These are phyloP conservation scores for Panaeolus papilionaceus DNA, from an alignment of 768 basidiomycete species.

Conservation along the genomic window DNA sequence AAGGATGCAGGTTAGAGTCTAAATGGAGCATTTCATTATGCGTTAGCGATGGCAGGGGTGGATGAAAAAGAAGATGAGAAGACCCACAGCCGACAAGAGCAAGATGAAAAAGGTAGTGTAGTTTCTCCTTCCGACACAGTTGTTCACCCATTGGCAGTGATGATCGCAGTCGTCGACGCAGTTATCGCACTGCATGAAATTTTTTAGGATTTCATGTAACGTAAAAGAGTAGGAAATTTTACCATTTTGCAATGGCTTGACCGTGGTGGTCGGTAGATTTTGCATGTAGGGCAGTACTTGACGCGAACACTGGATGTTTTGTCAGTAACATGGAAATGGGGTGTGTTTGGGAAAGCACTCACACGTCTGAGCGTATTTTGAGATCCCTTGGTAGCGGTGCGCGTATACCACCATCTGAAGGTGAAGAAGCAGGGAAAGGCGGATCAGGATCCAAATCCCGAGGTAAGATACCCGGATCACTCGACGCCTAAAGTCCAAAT, in stretches of 20 bases:
- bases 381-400: conserved; percentile 83
- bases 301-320: conserved; percentile 72
- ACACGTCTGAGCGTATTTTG: conserved; percentile 80
- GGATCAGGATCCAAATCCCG: conserved; percentile 87
- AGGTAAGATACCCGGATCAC: conserved; percentile 90
- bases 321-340: conserved; percentile 11
- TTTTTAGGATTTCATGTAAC: conserved; percentile 14
- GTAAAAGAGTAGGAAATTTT: conserved; percentile 28
- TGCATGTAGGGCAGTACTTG: conserved; percentile 94
- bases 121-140: conserved; percentile 94
- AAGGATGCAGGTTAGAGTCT: conserved; percentile 79
- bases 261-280: conserved; percentile 90
- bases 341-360: conserved; percentile 35
- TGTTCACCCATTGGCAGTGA: conserved; percentile 92
- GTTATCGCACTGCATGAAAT: conserved; percentile 80
- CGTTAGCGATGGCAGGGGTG: conserved; percentile 7
- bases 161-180: conserved; percentile 97
- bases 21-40: conserved; percentile 15
- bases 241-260: conserved; percentile 97
- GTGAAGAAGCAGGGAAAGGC: conserved; percentile 68
- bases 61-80: conserved; percentile 16
- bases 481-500: conserved; percentile 58
- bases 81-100: conserved; percentile 75
- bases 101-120: conserved; percentile 93
- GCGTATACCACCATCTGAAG: conserved; percentile 65